Evolutionary conservation across 805 yeast genomes (phyloP).

Genomic region (Metschnikowia corniflorae): DNA sequence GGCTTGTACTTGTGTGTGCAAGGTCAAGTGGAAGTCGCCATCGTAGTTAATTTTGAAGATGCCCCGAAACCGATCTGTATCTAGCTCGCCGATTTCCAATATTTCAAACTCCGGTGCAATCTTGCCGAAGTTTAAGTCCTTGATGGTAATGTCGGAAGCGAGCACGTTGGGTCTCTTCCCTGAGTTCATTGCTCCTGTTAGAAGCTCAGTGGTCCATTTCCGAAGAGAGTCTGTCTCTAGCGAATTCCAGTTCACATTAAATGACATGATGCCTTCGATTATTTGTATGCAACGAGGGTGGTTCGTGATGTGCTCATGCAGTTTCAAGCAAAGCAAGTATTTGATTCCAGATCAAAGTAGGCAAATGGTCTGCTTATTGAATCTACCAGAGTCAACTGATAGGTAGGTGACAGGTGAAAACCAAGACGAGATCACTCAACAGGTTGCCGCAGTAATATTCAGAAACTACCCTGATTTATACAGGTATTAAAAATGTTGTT

Average conservation of each 20-base stretch:
- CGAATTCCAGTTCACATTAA: constrained; percentile 73
- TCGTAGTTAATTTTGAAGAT: constrained; percentile 72
- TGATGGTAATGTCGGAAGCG: constrained; percentile 64
- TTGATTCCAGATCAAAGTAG: too few relatives aligned
- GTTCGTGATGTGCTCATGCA: too few relatives aligned
- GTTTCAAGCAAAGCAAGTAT: too few relatives aligned
- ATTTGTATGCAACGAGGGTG: too few relatives aligned
- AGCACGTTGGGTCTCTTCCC: constrained; percentile 69
- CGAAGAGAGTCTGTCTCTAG: constrained; percentile 63
- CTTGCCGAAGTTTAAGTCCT: constrained; percentile 69
- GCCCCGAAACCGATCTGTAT: constrained; percentile 71
- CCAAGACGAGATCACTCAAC: too few relatives aligned
- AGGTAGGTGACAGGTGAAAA: too few relatives aligned
- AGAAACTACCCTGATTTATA: too few relatives aligned
- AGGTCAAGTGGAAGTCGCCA: constrained; percentile 73
- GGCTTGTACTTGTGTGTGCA: constrained; percentile 79
- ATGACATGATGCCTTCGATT: constrained; percentile 76
- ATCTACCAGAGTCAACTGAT: too few relatives aligned
- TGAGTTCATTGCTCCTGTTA: constrained; percentile 70
- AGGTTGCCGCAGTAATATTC: too few relatives aligned
- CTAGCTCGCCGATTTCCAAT: constrained; percentile 78
- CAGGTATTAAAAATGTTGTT: too few relatives aligned
- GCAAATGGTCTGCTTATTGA: too few relatives aligned
- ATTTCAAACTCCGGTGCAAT: constrained; percentile 74
- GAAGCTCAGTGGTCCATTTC: constrained; percentile 58